A percentile compares a stretch with the other conserved stretches of the same genome.
Evolutionary conservation across 495 filamentous ascomycete species (phyloP).

Genomic region (Thozetella sp.): DNA sequence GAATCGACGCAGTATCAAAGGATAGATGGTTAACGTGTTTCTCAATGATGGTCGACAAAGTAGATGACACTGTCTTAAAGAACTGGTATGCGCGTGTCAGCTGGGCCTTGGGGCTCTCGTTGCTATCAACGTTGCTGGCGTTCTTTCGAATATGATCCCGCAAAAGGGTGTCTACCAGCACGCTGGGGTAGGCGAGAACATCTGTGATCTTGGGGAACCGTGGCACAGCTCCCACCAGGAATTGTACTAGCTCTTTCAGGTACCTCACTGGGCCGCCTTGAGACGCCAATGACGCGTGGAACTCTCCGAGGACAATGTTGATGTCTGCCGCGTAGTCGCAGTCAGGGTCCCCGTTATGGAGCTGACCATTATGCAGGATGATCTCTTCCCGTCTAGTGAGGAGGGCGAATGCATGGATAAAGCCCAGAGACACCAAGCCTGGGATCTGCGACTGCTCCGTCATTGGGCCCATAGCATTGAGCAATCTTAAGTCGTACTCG

Average conservation of each 20-base stretch:
- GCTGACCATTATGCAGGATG: constrained; percentile 18
- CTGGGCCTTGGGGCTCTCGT: constrained; percentile 21
- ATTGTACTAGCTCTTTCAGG: constrained; percentile 26
- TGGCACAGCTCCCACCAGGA: constrained; percentile 28
- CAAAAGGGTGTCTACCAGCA: constrained; percentile 28
- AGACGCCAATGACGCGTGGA: constrained; percentile 22
- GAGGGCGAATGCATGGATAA: constrained; percentile 22
- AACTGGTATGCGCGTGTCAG: constrained; percentile 34
- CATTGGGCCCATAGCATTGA: not conserved
- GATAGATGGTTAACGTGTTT: constrained; percentile 47
- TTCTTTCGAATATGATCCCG: constrained; percentile 22
- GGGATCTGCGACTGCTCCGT: constrained; percentile 15
- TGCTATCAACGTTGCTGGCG: constrained; percentile 6
- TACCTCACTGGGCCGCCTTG: constrained; percentile 12
- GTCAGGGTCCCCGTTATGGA: constrained; percentile 22
- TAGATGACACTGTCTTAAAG: constrained; percentile 39
- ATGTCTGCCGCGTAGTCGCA: constrained; percentile 32
- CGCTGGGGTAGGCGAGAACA: constrained; percentile 34
- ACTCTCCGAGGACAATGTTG: constrained; percentile 21
- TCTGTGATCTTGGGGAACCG: constrained; percentile 45
- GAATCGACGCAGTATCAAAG: constrained; percentile 38
- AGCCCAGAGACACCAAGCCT: constrained; percentile 26
- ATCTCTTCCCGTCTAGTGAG: constrained; percentile 32
- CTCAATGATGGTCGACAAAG: constrained; percentile 42
- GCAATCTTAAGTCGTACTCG: constrained; percentile 23